Conservation (phyloP, 768 basidiomycete genomes). For the Lactarius sanguifluus region DNA sequence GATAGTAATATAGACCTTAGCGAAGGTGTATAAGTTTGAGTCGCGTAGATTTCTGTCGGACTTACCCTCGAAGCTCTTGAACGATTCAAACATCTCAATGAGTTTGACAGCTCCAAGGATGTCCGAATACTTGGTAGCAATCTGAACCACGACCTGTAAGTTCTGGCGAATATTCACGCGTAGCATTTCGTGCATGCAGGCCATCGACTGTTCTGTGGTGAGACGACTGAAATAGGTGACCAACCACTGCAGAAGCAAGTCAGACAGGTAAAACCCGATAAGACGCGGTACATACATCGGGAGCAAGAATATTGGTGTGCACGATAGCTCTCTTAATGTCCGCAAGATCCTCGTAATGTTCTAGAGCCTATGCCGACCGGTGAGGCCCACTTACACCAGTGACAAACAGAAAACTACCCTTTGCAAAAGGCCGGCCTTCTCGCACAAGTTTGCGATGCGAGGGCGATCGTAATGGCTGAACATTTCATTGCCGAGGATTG, state of each 20-base stretch:
- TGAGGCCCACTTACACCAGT: not conserved
- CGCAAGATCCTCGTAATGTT: constrained; percentile 97
- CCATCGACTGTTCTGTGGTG: constrained; percentile 96
- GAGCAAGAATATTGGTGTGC: constrained; percentile 78
- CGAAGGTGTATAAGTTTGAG: not conserved
- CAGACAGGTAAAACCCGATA: not conserved
- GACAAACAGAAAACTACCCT: constrained; percentile 52
- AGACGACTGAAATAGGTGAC: constrained; percentile 95
- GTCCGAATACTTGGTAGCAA: constrained; percentile 98
- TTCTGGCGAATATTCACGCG: constrained; percentile 97
- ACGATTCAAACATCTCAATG: constrained; percentile 97
- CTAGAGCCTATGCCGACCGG: constrained; percentile 70
- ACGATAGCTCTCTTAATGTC: constrained; percentile 99
- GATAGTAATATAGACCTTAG: constrained; percentile 92
- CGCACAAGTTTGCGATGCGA: constrained; percentile 95
- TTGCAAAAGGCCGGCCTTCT: constrained; percentile 96
- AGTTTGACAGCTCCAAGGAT: constrained; percentile 95
- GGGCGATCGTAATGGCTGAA: constrained; percentile 96
- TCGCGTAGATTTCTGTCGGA: not conserved
- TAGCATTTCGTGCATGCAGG: constrained; percentile 96
- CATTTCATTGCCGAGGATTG: constrained; percentile 98
- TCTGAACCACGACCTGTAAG: constrained; percentile 92
- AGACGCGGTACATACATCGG: constrained; percentile 58
- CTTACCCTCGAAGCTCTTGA: constrained; percentile 94
- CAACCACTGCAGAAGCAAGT: constrained; percentile 67